Percentiles rank a stretch among this genome's conserved stretches.
Conservation (phyloP, 805 yeast species). For the Saturnispora kantuleensis region DNA sequence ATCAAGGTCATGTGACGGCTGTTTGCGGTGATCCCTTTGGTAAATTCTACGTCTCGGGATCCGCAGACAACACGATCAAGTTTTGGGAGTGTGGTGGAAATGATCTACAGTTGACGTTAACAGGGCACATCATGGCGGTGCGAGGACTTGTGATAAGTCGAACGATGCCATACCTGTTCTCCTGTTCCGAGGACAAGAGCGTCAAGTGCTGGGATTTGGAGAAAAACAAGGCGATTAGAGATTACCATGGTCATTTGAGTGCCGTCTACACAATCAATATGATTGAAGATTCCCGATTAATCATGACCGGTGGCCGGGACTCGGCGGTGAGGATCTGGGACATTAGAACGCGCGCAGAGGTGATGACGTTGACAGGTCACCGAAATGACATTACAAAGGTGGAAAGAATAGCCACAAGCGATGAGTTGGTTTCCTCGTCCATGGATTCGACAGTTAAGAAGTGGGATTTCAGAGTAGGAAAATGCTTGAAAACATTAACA, state of each 20-base stretch:
- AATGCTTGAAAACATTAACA: constrained; percentile 60
- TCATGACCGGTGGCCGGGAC: constrained; percentile 87
- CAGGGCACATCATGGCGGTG: constrained; percentile 89
- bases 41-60: constrained; percentile 87
- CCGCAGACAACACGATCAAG: constrained; percentile 80
- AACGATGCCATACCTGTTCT: constrained; percentile 78
- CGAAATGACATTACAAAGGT: constrained; percentile 64
- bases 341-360: constrained; percentile 65
- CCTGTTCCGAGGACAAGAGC: constrained; percentile 88
- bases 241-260: constrained; percentile 90
- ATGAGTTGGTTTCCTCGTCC: constrained; percentile 77
- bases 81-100: constrained; percentile 83
- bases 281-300: constrained; percentile 78
- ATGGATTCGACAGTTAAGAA: constrained; percentile 76
- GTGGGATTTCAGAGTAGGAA: constrained; percentile 87
- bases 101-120: constrained; percentile 57
- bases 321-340: constrained; percentile 89
- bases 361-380: constrained; percentile 77
- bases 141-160: constrained; percentile 64
- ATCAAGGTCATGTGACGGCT: constrained; percentile 87
- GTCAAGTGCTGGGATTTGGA: constrained; percentile 96
- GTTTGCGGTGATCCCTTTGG: constrained; percentile 77
- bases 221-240: constrained; percentile 66
- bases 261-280: constrained; percentile 77
- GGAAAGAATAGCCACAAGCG: constrained; percentile 59